Base-by-base conservation (phyloP, 2,329 filamentous ascomycete genomes). In the Leptosphaerulina australis region DNA sequence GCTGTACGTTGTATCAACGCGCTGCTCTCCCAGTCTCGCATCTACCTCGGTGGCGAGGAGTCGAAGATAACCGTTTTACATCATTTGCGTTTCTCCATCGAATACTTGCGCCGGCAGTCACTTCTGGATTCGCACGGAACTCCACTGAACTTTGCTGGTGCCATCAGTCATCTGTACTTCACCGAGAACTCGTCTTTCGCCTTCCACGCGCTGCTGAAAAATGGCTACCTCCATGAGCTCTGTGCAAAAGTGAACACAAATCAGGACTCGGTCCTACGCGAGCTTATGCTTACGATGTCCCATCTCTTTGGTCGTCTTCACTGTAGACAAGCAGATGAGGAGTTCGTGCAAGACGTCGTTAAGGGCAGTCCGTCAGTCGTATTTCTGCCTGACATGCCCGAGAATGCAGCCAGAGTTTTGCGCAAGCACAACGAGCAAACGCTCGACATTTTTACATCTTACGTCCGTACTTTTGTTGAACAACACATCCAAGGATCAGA, bases 61-160 rank as follows among this genome's bases (percentile, higher is more conserved):
- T 83, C 84, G 40, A 85, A 85, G 62, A 82, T 86, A 67, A 83
- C 88, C 1, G 83, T 91, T 1, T 79, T 88, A 41, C 88, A 93
- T 66, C 88, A 92, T 63, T 71, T 93, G 5, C 82, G 89, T 3
- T 93, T 93, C 69, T 91, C 88, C 0, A 88, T 93, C 34, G 88
- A 93, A 57, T 93, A 91, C 60, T 78, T 93, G 0, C 81, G 88
- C 15, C 78, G 86, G 26, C 86, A 91, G 59, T 77, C 82, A 33
- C 80, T 93, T 0, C 76, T 93, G 7, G 83, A 82, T 3, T 68
- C 75, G 0, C 67, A 73, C 1, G 89, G 88, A 35, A 75, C 70
- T 1, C 88, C 89, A 0, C 72, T 91, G 10, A 89, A 92, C 66
- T 90, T 92, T 64, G 83, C 88, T 0, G 84, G 85, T 0, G 77